phyloP scores from a whole-genome alignment of 176 grass and related monocot genomes.

The Musa troglodytarum region DNA sequence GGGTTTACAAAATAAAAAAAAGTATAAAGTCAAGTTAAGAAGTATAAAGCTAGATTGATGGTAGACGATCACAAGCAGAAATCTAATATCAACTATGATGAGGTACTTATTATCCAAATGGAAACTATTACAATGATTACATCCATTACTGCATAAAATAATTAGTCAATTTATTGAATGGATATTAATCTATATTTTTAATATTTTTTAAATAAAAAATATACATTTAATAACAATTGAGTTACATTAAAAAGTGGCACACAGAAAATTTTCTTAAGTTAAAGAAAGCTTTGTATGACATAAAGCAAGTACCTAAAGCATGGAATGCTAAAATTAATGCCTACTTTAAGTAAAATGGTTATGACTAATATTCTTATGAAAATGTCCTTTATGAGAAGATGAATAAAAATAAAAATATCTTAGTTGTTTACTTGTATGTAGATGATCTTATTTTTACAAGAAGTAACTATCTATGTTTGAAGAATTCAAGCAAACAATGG shows the following conservation, averaged over 20 bases:
- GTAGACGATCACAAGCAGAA: neutral
- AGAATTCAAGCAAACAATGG: too few species aligned
- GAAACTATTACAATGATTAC: neutral
- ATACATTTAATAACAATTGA: neutral
- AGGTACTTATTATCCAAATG: neutral
- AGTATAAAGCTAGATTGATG: neutral
- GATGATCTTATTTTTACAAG: neutral
- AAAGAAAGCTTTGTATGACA: neutral
- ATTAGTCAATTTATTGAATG: neutral
- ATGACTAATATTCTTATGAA: neutral
- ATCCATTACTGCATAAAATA: neutral
- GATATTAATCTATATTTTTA: neutral
- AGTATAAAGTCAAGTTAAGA: neutral
- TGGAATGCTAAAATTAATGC: neutral
- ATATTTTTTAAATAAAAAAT: neutral
- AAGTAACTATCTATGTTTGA: neutral
- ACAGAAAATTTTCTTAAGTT: neutral
- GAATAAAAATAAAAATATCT: neutral
- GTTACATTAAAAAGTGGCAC: neutral
- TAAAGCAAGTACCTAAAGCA: neutral
- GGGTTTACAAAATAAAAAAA: neutral
- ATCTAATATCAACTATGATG: neutral
- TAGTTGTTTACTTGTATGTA: neutral
- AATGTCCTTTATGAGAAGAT: neutral
- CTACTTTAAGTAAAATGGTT: neutral